Percentiles rank a stretch among this genome's conserved stretches.
These are phyloP conservation scores for Cucurbita pepo DNA, from an alignment of 306 rosid species.

Conservation along the genomic window DNA sequence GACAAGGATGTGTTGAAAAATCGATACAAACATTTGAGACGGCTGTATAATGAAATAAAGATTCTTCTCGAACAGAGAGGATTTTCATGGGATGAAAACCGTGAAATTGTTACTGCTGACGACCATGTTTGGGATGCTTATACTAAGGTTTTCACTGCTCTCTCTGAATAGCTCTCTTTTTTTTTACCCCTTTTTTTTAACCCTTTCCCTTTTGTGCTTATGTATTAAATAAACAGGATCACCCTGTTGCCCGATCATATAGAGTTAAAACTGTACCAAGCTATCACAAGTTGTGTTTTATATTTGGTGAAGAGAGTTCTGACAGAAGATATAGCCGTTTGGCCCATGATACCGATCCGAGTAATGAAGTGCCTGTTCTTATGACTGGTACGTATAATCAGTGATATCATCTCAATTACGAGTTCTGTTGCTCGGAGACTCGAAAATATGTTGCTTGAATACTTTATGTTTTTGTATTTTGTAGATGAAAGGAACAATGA, in stretches of 20 bases:
- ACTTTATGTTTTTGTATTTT: slow-evolving; percentile 9
- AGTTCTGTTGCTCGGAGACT: background rate
- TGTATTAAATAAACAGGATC: slow-evolving; percentile 29
- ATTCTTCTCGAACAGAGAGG: slow-evolving; percentile 40
- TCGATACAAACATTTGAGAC: slow-evolving; percentile 50
- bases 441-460: background rate
- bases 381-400: slow-evolving; percentile 21
- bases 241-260: slow-evolving; percentile 56
- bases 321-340: slow-evolving; percentile 40
- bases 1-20: slow-evolving; percentile 68
- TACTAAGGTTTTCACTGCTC: slow-evolving; percentile 27
- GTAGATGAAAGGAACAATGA: slow-evolving; percentile 27
- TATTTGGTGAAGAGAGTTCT: slow-evolving; percentile 44
- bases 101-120: slow-evolving; percentile 55
- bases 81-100: slow-evolving; percentile 55
- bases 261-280: slow-evolving; percentile 67
- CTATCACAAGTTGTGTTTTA: slow-evolving; percentile 40
- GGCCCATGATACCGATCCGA: slow-evolving; percentile 27
- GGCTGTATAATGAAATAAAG: slow-evolving; percentile 50
- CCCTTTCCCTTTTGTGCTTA: slow-evolving; percentile 13
- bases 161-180: background rate
- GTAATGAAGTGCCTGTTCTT: slow-evolving; percentile 18
- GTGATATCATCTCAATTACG: background rate
- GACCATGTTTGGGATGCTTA: slow-evolving; percentile 58
- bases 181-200: background rate